phyloP scores from a whole-genome alignment of 2,329 filamentous ascomycete genomes.

The Zasmidium citrigriseum region DNA sequence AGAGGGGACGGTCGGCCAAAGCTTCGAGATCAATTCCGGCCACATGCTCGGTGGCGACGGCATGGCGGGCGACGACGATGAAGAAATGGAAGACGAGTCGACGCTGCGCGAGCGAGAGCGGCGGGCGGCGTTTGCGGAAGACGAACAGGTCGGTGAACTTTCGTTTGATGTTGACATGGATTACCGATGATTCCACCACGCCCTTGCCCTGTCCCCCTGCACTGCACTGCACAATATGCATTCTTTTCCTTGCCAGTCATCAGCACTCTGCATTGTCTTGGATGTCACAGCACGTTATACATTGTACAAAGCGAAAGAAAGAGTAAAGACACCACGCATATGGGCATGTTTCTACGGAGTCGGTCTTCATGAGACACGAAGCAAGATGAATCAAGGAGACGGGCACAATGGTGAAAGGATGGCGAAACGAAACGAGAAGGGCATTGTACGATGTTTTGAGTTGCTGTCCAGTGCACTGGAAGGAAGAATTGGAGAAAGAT shows the following conservation, averaged over 20 bases:
- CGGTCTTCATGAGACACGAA: slow-evolving; percentile 10
- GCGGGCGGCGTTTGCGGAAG: slow-evolving; percentile 45
- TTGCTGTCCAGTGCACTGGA: neutral
- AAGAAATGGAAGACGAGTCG: slow-evolving; percentile 73
- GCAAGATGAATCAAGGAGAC: neutral
- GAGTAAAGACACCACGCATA: neutral
- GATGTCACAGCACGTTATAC: slow-evolving; percentile 4
- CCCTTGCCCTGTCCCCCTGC: slow-evolving; percentile 6
- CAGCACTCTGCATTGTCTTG: slow-evolving; percentile 3
- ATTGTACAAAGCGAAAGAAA: slow-evolving; percentile 4
- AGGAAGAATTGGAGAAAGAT: neutral
- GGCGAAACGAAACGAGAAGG: neutral
- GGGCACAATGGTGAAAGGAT: neutral
- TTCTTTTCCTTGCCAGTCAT: neutral
- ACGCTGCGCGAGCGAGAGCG: slow-evolving; percentile 20
- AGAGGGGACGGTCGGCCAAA: slow-evolving; percentile 35
- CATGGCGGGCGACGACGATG: slow-evolving; percentile 94
- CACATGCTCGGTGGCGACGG: slow-evolving; percentile 76
- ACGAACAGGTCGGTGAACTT: slow-evolving; percentile 68
- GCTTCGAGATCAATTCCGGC: slow-evolving; percentile 37
- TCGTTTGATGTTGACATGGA: slow-evolving; percentile 64
- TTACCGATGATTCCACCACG: slow-evolving; percentile 49
- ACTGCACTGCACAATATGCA: slow-evolving; percentile 6
- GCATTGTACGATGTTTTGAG: neutral
- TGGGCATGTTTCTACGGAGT: slow-evolving; percentile 8